Base-by-base conservation (phyloP, 495 filamentous ascomycete species). In the Amniculicola lignicola region DNA sequence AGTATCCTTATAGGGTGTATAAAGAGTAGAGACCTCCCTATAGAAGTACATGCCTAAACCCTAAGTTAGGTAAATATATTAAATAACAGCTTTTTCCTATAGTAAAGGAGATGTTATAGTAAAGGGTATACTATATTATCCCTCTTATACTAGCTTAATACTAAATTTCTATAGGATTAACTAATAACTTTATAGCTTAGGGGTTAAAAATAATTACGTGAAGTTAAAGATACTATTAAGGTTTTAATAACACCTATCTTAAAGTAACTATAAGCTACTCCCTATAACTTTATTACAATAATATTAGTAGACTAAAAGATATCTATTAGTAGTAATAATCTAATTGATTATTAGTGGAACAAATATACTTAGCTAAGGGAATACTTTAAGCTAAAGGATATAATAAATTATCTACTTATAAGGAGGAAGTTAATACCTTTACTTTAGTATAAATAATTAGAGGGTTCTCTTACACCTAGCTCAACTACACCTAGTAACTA, bases 361-460 rank as follows among this genome's bases (percentile, higher is more conserved):
- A 53, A 36, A 24, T 38, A 21, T 36, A 22, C 41, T 36, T 15
- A 15, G 38, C 16, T 19, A 12, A 24, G 41, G 18, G 38, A 22
- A 25, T 36, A 23, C 41, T 14, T 14, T 25, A 53, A 38, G 43
- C 22, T 40, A 33, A 37, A 52, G 40, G 3, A 12, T 28, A 15
- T 33, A 33, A 52, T 52, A 23, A 41, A 41, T 42, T 41, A 41
- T 41, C 22, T 24, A 33, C 42, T 22, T 25, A 27, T 37, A 14
- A 42, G 31, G 22, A 40, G n/a, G 42, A 25, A 6, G 35, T 52
- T 37, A 52, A 52, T 52, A 41, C 49, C 18, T 41, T n/a, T n/a
- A n/a, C n/a, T n/a, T n/a, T n/a, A n/a, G n/a, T n/a, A n/a, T n/a
- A n/a, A n/a, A n/a, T n/a, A n/a, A n/a, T n/a, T n/a, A n/a, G n/a